A percentile compares a stretch with the other conserved stretches of the same genome.
These are phyloP conservation scores for Cerrena zonata DNA, from an alignment of 1,284 basidiomycete species.

Conservation along the genomic window DNA sequence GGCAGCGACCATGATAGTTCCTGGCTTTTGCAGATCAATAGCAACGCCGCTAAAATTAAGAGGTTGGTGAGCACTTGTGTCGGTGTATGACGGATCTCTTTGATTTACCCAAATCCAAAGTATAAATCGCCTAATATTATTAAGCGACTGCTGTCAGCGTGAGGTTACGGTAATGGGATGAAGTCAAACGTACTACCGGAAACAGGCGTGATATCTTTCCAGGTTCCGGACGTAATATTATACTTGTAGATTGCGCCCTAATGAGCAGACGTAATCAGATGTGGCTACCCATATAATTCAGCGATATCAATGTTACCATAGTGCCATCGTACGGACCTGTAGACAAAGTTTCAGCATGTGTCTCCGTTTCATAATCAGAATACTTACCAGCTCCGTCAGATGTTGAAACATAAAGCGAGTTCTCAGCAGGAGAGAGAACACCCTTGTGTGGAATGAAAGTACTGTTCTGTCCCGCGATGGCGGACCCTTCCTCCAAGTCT, in stretches of 20 bases:
- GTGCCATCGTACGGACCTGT: slow-evolving; percentile 50
- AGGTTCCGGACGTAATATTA: slow-evolving; percentile 44
- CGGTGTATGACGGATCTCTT: neutral
- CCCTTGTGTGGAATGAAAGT: slow-evolving; percentile 61
- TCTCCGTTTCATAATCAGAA: neutral
- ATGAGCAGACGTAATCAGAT: neutral
- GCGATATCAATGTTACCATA: slow-evolving; percentile 11
- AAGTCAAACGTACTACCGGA: slow-evolving; percentile 19
- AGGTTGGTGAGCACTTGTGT: slow-evolving; percentile 36
- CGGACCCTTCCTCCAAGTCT: slow-evolving; percentile 37
- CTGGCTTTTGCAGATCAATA: slow-evolving; percentile 53
- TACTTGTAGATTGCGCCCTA: slow-evolving; percentile 32
- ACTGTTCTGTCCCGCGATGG: slow-evolving; percentile 52
- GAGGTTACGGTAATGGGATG: neutral
- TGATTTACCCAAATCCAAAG: slow-evolving; percentile 24
- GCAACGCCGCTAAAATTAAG: slow-evolving; percentile 51
- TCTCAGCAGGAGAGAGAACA: slow-evolving; percentile 52
- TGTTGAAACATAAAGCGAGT: slow-evolving; percentile 54
- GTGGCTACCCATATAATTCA: too few relatives aligned
- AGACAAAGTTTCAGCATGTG: neutral
- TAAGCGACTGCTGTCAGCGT: neutral
- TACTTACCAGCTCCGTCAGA: slow-evolving; percentile 35
- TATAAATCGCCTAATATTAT: slow-evolving; percentile 20
- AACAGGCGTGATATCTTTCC: slow-evolving; percentile 37
- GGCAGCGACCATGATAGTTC: slow-evolving; percentile 62